Base-by-base conservation (phyloP, 192 early-diverging fungal species). In the Ambispora gerdemannii region DNA sequence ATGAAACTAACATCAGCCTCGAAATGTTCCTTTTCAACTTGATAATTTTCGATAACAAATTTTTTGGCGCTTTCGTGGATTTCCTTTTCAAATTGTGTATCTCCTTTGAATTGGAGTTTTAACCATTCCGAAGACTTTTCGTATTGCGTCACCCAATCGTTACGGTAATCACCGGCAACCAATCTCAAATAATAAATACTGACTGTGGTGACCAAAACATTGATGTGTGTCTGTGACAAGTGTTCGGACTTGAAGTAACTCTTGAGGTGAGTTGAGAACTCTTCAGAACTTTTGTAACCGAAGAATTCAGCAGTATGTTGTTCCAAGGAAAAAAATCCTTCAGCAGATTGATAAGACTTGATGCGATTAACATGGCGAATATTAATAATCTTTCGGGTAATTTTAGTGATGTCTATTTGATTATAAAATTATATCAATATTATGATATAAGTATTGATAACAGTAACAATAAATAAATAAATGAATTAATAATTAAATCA, bases 121-220 rank as follows among this genome's bases (percentile, higher is more conserved):
- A 70, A 58, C 52, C 34, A 70, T 55, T 53, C 34, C 19, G 32
- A 35, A 20, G 53, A 25, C 35, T 56, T 36, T 17, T 70, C 67
- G 50, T 58, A 70, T 0, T 28, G 1, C 2, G 17, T 4, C 17
- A 58, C 2, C 67, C 67, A 70, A 3, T 70, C 53, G 11, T 59
- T 3, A 1, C 35, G 19, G 30, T 58, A 35, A 58, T 70, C 53
- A 17, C 34, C n/a, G 24, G 67, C 53, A 24, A 70, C 67, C 11
- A 58, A 58, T 22, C 67, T 49, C 30, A 33, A 30, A 20, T 58
- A 70, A 50, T 53, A 70, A 53, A 70, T 13, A 15, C 11, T 56
- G 35, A 24, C 49, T 36, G 67, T 53, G 1, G 51, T 70, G 17
- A 35, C 34, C 67, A 50, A 70, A 36, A 56, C 35, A n/a, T 67